These are phyloP conservation scores for Scleroderma bovista DNA, from an alignment of 768 basidiomycete genomes.

Conservation along the genomic window DNA sequence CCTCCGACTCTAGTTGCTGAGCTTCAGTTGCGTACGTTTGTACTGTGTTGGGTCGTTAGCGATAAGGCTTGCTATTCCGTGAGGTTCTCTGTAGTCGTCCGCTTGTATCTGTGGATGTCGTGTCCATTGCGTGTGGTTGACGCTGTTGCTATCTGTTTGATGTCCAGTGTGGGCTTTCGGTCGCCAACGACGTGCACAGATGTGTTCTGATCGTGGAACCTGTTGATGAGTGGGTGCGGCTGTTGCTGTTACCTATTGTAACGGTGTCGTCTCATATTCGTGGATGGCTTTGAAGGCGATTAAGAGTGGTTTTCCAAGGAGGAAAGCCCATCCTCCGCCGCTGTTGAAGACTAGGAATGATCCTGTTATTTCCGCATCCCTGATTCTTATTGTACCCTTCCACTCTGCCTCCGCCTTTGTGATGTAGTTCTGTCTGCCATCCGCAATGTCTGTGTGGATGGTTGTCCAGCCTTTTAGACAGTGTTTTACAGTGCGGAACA, in stretches of 20 bases:
- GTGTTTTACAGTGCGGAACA: not conserved
- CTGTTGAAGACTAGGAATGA: not conserved
- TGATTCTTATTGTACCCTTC: not conserved
- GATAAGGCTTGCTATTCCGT: too few species aligned
- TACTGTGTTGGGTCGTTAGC: too few species aligned
- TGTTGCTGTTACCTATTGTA: not conserved
- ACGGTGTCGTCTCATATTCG: constrained; percentile 9
- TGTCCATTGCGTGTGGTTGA: not conserved
- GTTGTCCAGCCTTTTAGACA: not conserved
- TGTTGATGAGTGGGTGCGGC: not conserved
- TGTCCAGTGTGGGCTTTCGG: not conserved
- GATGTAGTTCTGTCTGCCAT: not conserved
- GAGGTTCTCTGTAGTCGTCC: too few species aligned
- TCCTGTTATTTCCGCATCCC: not conserved
- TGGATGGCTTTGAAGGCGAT: constrained; percentile 16
- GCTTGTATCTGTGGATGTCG: too few species aligned
- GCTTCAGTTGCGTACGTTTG: too few species aligned
- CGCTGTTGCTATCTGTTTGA: not conserved
- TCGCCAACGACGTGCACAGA: not conserved
- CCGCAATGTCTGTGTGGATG: not conserved
- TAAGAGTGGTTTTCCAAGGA: constrained; percentile 26
- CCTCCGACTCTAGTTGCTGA: too few species aligned
- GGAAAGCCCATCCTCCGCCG: constrained; percentile 19
- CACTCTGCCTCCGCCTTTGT: not conserved
- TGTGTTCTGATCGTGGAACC: not conserved